Evolutionary conservation across 108 stramenopile species (phyloP).

Genomic region (Stephanodiscus minutulus): DNA sequence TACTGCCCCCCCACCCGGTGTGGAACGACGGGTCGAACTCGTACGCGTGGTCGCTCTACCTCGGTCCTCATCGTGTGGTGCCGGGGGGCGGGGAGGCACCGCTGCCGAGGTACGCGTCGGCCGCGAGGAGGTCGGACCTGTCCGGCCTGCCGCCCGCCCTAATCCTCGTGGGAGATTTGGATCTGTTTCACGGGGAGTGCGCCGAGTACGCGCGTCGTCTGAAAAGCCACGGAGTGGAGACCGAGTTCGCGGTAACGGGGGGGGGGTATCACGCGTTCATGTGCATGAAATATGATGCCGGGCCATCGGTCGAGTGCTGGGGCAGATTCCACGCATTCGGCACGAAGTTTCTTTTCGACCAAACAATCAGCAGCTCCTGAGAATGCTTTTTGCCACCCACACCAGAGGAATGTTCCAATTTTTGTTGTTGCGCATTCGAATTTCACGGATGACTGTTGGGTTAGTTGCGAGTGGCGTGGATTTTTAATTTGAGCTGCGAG

Average conservation of each 20-base stretch:
- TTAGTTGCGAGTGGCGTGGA: no score
- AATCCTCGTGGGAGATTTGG: conserved; percentile 26
- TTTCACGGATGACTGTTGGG: no score
- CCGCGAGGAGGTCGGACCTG: conserved; percentile 23
- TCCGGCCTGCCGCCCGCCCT: conserved; percentile 36
- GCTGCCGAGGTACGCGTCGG: conserved; percentile 31
- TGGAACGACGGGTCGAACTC: conserved; percentile 36
- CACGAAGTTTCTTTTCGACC: conserved; percentile 10
- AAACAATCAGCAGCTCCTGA: no score
- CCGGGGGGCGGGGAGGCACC: conserved; percentile 16
- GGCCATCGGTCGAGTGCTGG: conserved; percentile 21
- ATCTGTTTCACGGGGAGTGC: conserved; percentile 35
- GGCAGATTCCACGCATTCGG: conserved; percentile 18
- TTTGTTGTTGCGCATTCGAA: no score
- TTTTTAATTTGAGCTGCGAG: no score
- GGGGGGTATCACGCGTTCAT: conserved; percentile 40
- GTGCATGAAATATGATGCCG: no score
- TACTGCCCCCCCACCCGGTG: conserved; percentile 23
- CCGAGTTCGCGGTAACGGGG: conserved; percentile 18
- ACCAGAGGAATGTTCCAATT: no score
- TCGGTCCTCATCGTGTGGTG: conserved; percentile 7
- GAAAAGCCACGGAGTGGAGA: conserved; percentile 19
- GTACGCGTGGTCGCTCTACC: conserved; percentile 36
- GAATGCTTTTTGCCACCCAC: no score
- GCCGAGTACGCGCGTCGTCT: conserved; percentile 24